Percentiles rank a stretch among this genome's conserved stretches.
Conservation (phyloP, 2,329 filamentous ascomycete genomes). For the Fusarium pseudocircinatum region DNA sequence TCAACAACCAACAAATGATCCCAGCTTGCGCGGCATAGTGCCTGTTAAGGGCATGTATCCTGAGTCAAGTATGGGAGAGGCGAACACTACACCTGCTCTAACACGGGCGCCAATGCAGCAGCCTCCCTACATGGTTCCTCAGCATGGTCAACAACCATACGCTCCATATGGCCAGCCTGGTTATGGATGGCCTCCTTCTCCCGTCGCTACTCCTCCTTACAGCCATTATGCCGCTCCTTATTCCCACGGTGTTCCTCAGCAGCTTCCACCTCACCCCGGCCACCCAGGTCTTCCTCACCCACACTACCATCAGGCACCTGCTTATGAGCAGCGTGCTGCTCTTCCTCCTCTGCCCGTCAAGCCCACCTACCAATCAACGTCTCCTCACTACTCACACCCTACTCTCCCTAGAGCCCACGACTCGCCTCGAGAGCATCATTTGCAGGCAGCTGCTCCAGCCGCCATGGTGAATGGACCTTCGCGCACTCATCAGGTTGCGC, state of each 20-base stretch:
- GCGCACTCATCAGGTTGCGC: constrained; percentile 54
- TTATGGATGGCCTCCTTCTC: constrained; percentile 66
- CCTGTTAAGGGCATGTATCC: constrained; percentile 97
- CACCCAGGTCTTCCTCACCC: constrained; percentile 43
- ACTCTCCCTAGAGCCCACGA: constrained; percentile 50
- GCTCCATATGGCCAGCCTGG: constrained; percentile 54
- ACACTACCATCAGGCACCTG: constrained; percentile 43
- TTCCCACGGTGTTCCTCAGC: constrained; percentile 44
- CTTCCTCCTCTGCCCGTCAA: constrained; percentile 51
- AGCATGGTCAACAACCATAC: constrained; percentile 48
- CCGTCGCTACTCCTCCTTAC: constrained; percentile 64
- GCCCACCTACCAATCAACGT: constrained; percentile 46
- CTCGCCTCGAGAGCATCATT: constrained; percentile 57
- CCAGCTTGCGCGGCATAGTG: constrained; percentile 80
- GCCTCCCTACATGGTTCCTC: constrained; percentile 52
- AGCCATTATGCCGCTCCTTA: constrained; percentile 56
- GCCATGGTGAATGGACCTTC: constrained; percentile 50
- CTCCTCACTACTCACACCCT: constrained; percentile 45
- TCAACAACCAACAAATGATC: constrained; percentile 83
- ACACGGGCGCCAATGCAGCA: constrained; percentile 76
- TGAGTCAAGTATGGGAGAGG: constrained; percentile 90
- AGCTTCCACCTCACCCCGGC: constrained; percentile 41
- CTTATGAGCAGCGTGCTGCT: constrained; percentile 50
- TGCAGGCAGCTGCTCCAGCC: constrained; percentile 56
- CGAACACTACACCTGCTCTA: constrained; percentile 80